Percentiles rank a stretch among this genome's conserved stretches.
phyloP scores from a whole-genome alignment of 495 filamentous ascomycete genomes.

The Neurospora hispaniola region DNA sequence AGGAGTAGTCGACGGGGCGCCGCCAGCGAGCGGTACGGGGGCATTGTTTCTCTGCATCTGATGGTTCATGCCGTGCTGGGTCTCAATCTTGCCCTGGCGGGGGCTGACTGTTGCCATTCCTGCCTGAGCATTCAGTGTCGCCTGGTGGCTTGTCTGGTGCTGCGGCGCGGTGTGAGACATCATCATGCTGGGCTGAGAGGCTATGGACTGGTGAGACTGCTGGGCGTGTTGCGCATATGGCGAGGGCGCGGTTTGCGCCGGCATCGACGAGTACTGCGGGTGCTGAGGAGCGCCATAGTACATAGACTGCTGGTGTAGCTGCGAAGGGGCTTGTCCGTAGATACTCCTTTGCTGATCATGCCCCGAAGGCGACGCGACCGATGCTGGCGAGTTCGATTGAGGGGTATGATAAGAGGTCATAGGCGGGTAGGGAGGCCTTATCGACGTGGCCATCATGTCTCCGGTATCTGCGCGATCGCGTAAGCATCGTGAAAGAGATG shows the following conservation, averaged over 20 bases:
- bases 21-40: slow-evolving; percentile 37
- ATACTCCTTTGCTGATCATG: slow-evolving; percentile 83
- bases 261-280: slow-evolving; percentile 61
- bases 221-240: slow-evolving; percentile 67
- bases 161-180: slow-evolving; percentile 46
- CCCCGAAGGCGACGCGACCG: slow-evolving; percentile 78
- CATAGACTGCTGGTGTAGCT: slow-evolving; percentile 63
- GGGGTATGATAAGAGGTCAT: slow-evolving; percentile 80
- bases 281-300: slow-evolving; percentile 50
- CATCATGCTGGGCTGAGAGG: slow-evolving; percentile 44
- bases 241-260: slow-evolving; percentile 52
- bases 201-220: slow-evolving; percentile 54
- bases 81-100: slow-evolving; percentile 48
- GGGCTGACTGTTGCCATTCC: slow-evolving; percentile 49
- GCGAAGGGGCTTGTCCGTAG: slow-evolving; percentile 71
- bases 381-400: slow-evolving; percentile 92
- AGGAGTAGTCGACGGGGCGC: slow-evolving; percentile 28
- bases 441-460: slow-evolving; percentile 91
- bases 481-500: slow-evolving; percentile 16
- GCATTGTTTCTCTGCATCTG: slow-evolving; percentile 45
- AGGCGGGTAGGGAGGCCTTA: slow-evolving; percentile 73
- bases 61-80: slow-evolving; percentile 39
- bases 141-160: slow-evolving; percentile 38
- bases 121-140: slow-evolving; percentile 36
- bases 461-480: slow-evolving; percentile 50